These are phyloP conservation scores for Starmera caribaea DNA, from an alignment of 805 yeast genomes.

Conservation along the genomic window DNA sequence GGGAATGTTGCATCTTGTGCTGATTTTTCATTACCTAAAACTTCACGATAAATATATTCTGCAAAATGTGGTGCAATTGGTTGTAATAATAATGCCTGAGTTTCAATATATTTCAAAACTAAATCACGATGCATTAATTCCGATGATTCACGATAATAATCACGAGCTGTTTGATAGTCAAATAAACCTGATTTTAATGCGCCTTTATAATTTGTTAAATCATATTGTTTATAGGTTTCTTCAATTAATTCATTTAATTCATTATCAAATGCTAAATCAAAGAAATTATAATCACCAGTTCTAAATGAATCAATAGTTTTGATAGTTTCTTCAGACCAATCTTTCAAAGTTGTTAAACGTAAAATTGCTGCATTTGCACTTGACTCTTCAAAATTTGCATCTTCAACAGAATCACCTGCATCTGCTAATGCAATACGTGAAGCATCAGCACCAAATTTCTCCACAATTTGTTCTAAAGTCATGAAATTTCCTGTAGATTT, in stretches of 20 bases:
- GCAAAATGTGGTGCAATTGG: slow-evolving; percentile 97
- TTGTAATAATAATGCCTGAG: slow-evolving; percentile 74
- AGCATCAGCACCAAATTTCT: slow-evolving; percentile 96
- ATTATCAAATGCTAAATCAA: slow-evolving; percentile 84
- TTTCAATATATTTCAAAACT: slow-evolving; percentile 72
- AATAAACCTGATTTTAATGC: slow-evolving; percentile 89
- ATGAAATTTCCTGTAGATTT: slow-evolving; percentile 95
- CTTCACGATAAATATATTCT: slow-evolving; percentile 81
- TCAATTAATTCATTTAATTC: slow-evolving; percentile 82
- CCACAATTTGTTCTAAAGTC: slow-evolving; percentile 76
- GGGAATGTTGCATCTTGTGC: slow-evolving; percentile 80
- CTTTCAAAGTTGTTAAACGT: slow-evolving; percentile 84
- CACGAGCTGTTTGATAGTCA: slow-evolving; percentile 92
- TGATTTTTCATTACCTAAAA: slow-evolving; percentile 54
- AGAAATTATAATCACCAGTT: slow-evolving; percentile 48
- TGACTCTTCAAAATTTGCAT: slow-evolving; percentile 94
- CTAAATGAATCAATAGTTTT: slow-evolving; percentile 43
- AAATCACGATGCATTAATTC: slow-evolving; percentile 75
- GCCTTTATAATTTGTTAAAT: slow-evolving; percentile 67
- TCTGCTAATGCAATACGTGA: slow-evolving; percentile 96
- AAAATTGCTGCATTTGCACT: slow-evolving; percentile 96
- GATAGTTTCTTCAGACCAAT: slow-evolving; percentile 84
- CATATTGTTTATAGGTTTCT: slow-evolving; percentile 63
- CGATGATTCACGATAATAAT: slow-evolving; percentile 81
- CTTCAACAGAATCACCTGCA: slow-evolving; percentile 96